Evolutionary conservation across 176 grass and related monocot species (phyloP), one percentile per base, ranked within the genome.

Genomic region (Avena insularis): DNA sequence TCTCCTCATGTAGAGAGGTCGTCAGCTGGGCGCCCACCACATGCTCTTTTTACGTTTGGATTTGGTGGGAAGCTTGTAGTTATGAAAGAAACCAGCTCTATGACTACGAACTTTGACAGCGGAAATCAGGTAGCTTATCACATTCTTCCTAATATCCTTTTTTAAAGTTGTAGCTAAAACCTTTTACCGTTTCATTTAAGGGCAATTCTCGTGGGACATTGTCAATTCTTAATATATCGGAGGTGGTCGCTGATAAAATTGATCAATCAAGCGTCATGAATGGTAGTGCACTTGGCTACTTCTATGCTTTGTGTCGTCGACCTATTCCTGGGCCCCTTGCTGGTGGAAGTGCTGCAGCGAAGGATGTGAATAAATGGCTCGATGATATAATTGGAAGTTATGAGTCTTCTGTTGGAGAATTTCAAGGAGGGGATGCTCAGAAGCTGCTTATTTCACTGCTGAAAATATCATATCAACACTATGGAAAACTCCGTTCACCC

Each of bases 331-430:
- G 96, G 31, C 96, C 96, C 40, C 96, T 98, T 88, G 90, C 92
- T 64, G 96, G 93, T 76, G 93, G 93, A 69, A 98, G 62, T 88
- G 86, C 88, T 88, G 84, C 92, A 70, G 72, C 93, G 43, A 98
- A 95, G 90, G 96, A 98, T 77, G 86, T 95, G 59, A 93, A 94
- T 74, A 98, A 94, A 88, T 98, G 96, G 96, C 77, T 98, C 79
- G 93, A 98, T 92, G 96, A 98, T 29, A 94, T 84, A 69, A 88
- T 89, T 5, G 31, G 17, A 57, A 59, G 89, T 61, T 95, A 85
- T 46, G 92, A 94, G 27, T 93, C 90, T 57, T 76, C 90, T 65
- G 50, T 35, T 16, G 82, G 33, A 1, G 92, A 95, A 66, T 92
- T 95, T 83, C 90, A 92, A 53, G 73, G 93, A 89, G 90, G 85